Evolutionary conservation across 768 basidiomycete species (phyloP).

Genomic region (Boletus sp.): DNA sequence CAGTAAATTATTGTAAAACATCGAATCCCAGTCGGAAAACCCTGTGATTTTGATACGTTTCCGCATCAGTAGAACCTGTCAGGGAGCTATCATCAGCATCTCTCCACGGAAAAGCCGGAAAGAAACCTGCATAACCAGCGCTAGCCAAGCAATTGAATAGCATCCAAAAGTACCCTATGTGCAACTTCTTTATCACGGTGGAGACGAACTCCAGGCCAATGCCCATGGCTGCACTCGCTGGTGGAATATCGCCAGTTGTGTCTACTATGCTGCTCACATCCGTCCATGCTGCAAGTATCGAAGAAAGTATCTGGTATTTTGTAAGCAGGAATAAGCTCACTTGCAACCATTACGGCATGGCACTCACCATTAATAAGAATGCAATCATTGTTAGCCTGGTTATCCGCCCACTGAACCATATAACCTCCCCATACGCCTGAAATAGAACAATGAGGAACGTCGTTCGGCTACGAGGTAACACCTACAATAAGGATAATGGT

Average conservation of each 20-base stretch:
- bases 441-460: background rate
- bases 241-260: slow-evolving; percentile 25
- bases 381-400: slow-evolving; percentile 85
- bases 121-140: slow-evolving; percentile 76
- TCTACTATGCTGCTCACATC: slow-evolving; percentile 55
- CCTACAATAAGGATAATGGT: slow-evolving; percentile 98
- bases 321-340: background rate
- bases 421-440: slow-evolving; percentile 94
- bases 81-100: background rate
- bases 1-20: slow-evolving; percentile 97
- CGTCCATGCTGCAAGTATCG: slow-evolving; percentile 94
- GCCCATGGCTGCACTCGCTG: slow-evolving; percentile 28
- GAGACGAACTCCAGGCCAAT: slow-evolving; percentile 38
- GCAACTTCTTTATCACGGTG: slow-evolving; percentile 49
- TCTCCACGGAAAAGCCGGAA: background rate
- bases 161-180: slow-evolving; percentile 97
- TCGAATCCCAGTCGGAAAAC: slow-evolving; percentile 97
- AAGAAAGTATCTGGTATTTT: slow-evolving; percentile 73
- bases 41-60: slow-evolving; percentile 94
- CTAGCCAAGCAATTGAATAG: slow-evolving; percentile 85
- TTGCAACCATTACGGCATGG: background rate
- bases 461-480: slow-evolving; percentile 9
- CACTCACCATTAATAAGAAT: slow-evolving; percentile 85
- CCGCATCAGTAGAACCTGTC: slow-evolving; percentile 90
- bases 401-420: slow-evolving; percentile 93